A percentile compares a stretch with the other conserved stretches of the same genome.
phyloP scores from a whole-genome alignment of 805 yeast genomes.

The Saturnispora diversa region DNA sequence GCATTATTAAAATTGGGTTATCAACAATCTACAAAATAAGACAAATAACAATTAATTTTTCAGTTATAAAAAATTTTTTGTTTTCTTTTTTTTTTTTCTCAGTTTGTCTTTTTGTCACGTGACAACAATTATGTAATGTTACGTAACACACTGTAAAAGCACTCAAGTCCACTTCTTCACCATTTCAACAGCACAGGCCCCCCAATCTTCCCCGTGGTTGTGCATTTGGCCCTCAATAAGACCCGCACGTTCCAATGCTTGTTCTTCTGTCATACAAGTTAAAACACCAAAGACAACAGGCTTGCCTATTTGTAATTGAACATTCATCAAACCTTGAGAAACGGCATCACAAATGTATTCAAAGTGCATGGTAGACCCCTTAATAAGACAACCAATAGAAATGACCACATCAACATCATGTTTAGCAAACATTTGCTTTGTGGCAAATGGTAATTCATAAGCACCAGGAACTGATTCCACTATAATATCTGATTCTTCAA shows the following conservation, averaged over 20 bases:
- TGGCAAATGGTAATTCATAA: constrained; percentile 84
- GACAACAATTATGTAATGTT: no score
- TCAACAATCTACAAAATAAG: not conserved
- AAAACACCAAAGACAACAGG: constrained; percentile 93
- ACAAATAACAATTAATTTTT: not conserved
- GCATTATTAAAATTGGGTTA: not conserved
- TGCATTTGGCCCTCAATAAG: constrained; percentile 66
- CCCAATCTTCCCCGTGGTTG: constrained; percentile 98
- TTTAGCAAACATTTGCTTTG: constrained; percentile 44
- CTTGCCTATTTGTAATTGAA: constrained; percentile 57
- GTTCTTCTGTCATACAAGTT: constrained; percentile 90
- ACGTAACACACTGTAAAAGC: no score
- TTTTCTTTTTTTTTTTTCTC: not conserved
- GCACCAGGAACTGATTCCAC: constrained; percentile 92
- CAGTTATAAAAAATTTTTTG: constrained; percentile 1
- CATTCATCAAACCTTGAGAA: constrained; percentile 73
- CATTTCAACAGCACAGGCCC: constrained; percentile 98
- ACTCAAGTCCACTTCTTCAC: constrained; percentile 41
- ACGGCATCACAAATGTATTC: constrained; percentile 93
- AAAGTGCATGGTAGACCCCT: constrained; percentile 97
- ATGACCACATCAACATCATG: constrained; percentile 71
- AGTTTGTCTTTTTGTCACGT: no score
- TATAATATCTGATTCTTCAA: constrained; percentile 63
- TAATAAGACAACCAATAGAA: constrained; percentile 90
- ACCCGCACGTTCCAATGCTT: constrained; percentile 91